Conservation (phyloP, 2,329 filamentous ascomycete species). For the Aureobasidium melanogenum region DNA sequence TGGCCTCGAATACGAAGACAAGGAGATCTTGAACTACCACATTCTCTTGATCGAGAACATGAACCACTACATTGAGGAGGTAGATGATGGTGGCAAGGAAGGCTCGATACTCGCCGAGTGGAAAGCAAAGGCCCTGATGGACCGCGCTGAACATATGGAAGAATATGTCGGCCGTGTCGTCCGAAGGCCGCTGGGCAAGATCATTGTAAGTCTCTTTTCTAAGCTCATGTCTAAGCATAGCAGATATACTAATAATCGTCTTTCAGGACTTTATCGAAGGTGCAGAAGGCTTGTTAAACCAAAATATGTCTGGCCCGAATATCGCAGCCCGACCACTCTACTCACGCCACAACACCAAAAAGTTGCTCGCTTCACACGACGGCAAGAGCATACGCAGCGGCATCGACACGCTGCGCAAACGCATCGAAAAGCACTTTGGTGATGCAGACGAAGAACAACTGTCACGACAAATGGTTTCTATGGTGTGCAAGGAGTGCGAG, state of each 20-base stretch:
- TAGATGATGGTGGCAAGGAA: slow-evolving; percentile 54
- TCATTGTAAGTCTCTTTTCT: slow-evolving; percentile 46
- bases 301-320: slow-evolving; percentile 34
- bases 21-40: slow-evolving; percentile 94
- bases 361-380: slow-evolving; percentile 72
- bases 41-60: slow-evolving; percentile 97
- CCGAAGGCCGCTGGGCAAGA: slow-evolving; percentile 76
- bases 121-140: slow-evolving; percentile 66
- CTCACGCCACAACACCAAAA: slow-evolving; percentile 74
- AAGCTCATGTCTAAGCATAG: not conserved
- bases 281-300: slow-evolving; percentile 62
- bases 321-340: slow-evolving; percentile 78
- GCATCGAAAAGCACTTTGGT: slow-evolving; percentile 95
- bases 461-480: slow-evolving; percentile 49
- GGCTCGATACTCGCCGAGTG: slow-evolving; percentile 74
- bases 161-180: slow-evolving; percentile 85
- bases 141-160: slow-evolving; percentile 78
- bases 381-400: slow-evolving; percentile 78
- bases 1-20: slow-evolving; percentile 69
- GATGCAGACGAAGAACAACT: slow-evolving; percentile 65
- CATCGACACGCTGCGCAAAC: slow-evolving; percentile 80
- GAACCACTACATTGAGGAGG: slow-evolving; percentile 93
- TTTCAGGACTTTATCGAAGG: slow-evolving; percentile 74
- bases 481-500: slow-evolving; percentile 54
- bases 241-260: not conserved